Evolutionary conservation across 164 flowering plant species (phyloP).

Genomic region (Platanus orientalis): DNA sequence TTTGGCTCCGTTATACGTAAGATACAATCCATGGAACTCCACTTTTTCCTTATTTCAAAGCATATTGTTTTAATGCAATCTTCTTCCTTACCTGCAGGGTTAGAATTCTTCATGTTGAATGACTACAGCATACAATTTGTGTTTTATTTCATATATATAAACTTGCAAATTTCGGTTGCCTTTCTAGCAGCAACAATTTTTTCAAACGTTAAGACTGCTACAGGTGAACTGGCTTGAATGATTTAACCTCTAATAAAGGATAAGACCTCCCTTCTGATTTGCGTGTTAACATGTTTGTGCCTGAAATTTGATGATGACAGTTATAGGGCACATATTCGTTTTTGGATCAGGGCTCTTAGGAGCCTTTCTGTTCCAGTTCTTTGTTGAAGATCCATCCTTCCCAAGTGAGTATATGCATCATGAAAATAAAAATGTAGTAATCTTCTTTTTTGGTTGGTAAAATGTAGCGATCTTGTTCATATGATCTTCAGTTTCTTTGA

Average conservation of each 20-base stretch:
- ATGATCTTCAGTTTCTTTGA: too few species aligned
- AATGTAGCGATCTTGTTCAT: too few species aligned
- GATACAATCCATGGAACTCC: too few species aligned
- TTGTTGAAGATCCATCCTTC: slow-evolving; percentile 53
- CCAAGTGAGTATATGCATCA: slow-evolving; percentile 54
- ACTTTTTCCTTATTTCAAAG: too few species aligned
- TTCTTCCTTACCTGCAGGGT: too few species aligned
- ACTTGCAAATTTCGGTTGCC: slow-evolving; percentile 49
- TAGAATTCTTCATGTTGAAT: slow-evolving; percentile 49
- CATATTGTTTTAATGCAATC: too few species aligned
- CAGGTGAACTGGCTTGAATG: slow-evolving; percentile 31
- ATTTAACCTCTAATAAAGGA: background rate
- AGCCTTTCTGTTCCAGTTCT: slow-evolving; percentile 49
- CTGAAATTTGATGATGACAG: slow-evolving; percentile 31
- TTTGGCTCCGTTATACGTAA: slow-evolving; percentile 90
- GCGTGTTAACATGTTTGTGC: background rate
- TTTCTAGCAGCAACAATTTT: slow-evolving; percentile 47
- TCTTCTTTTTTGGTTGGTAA: too few species aligned
- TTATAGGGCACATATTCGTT: slow-evolving; percentile 46
- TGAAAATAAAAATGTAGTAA: too few species aligned
- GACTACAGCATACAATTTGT: slow-evolving; percentile 52
- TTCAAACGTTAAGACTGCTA: slow-evolving; percentile 46
- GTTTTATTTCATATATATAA: slow-evolving; percentile 51
- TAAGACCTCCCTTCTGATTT: background rate
- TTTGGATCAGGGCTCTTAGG: slow-evolving; percentile 73